phyloP scores from a whole-genome alignment of 73 alveolate species.

The Effrenium voratum region DNA sequence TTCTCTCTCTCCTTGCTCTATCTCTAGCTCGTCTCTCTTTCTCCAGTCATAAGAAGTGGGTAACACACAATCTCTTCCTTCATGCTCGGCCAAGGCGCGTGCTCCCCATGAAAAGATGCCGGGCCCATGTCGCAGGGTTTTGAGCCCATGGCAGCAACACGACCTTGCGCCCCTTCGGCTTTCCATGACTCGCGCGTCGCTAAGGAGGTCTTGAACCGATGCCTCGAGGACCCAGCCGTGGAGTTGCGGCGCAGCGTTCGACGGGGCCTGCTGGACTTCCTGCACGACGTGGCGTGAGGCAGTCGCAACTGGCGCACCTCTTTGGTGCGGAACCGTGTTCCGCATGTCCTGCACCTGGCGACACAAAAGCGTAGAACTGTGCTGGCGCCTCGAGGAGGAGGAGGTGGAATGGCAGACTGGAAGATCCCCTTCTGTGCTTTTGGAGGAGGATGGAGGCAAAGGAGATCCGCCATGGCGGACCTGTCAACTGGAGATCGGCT shows the following conservation, averaged over 20 bases:
- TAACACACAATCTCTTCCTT: too few species aligned
- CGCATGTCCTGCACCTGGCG: too few species aligned
- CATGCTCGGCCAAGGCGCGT: too few species aligned
- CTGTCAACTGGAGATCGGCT: too few species aligned
- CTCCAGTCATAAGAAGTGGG: too few species aligned
- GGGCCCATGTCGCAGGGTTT: background rate
- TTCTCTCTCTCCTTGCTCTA: too few species aligned
- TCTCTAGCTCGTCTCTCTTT: too few species aligned
- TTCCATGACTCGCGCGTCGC: background rate
- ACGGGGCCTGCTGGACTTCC: constrained; percentile 9
- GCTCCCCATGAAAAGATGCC: background rate
- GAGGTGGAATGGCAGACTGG: too few species aligned
- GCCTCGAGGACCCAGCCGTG: background rate
- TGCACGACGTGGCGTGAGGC: constrained; percentile 11
- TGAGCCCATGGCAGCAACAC: background rate
- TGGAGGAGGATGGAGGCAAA: too few species aligned
- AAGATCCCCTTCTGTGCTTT: too few species aligned
- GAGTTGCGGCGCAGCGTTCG: background rate
- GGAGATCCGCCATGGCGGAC: too few species aligned
- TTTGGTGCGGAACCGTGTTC: background rate
- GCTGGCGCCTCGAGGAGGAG: background rate
- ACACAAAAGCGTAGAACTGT: background rate
- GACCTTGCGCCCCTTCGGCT: background rate
- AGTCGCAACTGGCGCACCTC: background rate
- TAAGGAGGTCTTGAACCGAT: too few species aligned